phyloP scores from a whole-genome alignment of 78 protist species.

The Bodo saltans region DNA sequence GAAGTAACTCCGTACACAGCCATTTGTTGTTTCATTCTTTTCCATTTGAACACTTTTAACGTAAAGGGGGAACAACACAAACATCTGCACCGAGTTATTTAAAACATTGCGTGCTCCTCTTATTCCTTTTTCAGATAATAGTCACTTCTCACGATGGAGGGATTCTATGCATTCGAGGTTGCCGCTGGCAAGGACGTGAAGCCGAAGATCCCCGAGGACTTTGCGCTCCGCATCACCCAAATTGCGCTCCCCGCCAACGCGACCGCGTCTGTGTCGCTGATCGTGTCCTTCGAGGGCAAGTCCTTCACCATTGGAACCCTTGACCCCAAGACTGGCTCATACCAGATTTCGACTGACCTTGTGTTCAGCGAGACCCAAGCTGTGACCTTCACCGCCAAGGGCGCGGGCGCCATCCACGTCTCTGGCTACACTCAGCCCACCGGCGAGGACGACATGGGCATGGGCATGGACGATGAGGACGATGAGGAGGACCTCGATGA shows the following conservation, averaged over 20 bases:
- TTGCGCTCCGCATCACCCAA: not conserved
- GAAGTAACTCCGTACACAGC: constrained; percentile 34
- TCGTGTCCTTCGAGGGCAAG: not conserved
- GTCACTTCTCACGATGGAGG: not conserved
- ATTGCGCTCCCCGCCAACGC: not conserved
- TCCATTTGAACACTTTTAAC: not conserved
- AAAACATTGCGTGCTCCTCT: too few relatives aligned
- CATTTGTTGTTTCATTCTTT: not conserved
- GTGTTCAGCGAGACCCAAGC: not conserved
- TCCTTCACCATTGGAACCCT: not conserved
- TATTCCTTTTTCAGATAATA: not conserved
- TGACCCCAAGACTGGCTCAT: not conserved
- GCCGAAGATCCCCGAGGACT: not conserved
- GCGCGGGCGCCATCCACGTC: not conserved
- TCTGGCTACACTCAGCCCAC: not conserved
- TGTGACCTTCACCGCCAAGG: not conserved
- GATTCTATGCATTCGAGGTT: not conserved
- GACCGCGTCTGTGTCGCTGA: not conserved
- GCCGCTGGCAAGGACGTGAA: not conserved
- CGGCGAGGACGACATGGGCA: not conserved
- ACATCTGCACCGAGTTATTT: too few relatives aligned
- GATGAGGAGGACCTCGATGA: not conserved
- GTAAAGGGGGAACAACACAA: not conserved
- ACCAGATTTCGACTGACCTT: not conserved
- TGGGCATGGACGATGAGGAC: not conserved